Conservation (phyloP, 805 yeast species). For the Candida silvicultrix region DNA sequence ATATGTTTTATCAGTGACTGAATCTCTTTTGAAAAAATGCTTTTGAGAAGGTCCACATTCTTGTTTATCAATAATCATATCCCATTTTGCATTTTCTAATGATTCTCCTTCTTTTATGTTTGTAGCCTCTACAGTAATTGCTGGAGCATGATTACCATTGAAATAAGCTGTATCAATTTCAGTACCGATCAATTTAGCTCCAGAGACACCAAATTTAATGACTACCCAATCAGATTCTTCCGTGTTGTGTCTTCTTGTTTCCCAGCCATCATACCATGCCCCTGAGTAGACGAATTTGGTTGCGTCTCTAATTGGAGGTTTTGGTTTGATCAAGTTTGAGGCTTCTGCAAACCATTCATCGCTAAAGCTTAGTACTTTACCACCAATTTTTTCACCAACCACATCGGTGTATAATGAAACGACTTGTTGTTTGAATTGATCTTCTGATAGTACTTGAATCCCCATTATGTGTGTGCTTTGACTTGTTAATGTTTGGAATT, state of each 20-base stretch:
- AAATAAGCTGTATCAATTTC: constrained; percentile 93
- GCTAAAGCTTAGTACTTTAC: constrained; percentile 58
- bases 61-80: constrained; percentile 52
- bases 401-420: constrained; percentile 46
- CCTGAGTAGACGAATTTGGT: constrained; percentile 78
- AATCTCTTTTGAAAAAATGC: constrained; percentile 68
- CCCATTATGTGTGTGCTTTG: background rate
- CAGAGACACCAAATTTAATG: constrained; percentile 73
- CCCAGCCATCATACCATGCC: constrained; percentile 99
- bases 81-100: constrained; percentile 52
- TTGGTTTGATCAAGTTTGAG: constrained; percentile 74
- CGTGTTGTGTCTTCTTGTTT: constrained; percentile 88
- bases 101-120: constrained; percentile 26
- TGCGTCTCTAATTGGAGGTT: constrained; percentile 74
- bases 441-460: constrained; percentile 8
- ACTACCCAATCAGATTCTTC: constrained; percentile 86
- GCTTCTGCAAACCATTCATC: constrained; percentile 98
- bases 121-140: constrained; percentile 75
- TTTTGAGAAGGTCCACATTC: constrained; percentile 89
- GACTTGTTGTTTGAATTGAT: constrained; percentile 18
- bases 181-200: constrained; percentile 73
- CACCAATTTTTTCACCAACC: constrained; percentile 80
- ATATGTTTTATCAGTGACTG: constrained; percentile 53
- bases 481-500: too few relatives aligned
- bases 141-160: constrained; percentile 94